Base-by-base conservation (phyloP, 805 yeast genomes). In the Cyberlindnera meyerae region DNA sequence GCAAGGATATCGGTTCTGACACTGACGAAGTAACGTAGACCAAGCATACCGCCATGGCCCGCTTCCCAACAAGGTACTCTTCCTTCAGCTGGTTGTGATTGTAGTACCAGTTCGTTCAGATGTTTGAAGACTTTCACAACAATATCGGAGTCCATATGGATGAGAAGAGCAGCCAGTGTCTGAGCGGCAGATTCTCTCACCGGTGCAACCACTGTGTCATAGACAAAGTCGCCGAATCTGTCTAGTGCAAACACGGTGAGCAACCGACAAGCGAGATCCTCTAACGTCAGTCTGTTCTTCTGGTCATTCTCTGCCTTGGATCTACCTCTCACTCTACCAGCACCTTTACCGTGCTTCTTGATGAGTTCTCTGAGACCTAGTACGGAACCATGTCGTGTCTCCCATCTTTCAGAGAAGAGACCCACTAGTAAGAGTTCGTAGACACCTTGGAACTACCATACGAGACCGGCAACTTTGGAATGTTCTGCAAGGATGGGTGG, bases 201-300 rank as follows among this genome's bases (percentile, higher is more conserved):
- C 1, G 99, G 99, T 0, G 97, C 97, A 26, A 93, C 95, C 11
- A 93, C 99, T 6, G 95, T 94, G 55, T 93, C 99, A 29, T 95
- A 82, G 22, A 93, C 95, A 59, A 85, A 93, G 64, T 93, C 99
- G 31, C 97, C 97, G 62, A 93, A 93, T 49, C 97, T 65, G 62
- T 93, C 99, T 36, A 93, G 66, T 3, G 97, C 90, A 60, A 93
- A 86, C 11, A 93, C 66, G 6, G 95, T 82, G 52, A 95, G 70
- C 31, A 93, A 56, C 43, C 97, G 71, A 14, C 93, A 86, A 4
- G 94, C 82, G 39, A 90, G 67, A 60, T 93, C 97, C 58, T 93
- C 96, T 24, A 93, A 65, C 36, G 89, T 82, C 30, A 68, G 71
- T 13, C 66, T 61, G 53, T 90, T 93, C 43, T 79, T 70, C 5